Conservation (phyloP, 2,329 filamentous ascomycete genomes). For the Trichoderma koningii region DNA sequence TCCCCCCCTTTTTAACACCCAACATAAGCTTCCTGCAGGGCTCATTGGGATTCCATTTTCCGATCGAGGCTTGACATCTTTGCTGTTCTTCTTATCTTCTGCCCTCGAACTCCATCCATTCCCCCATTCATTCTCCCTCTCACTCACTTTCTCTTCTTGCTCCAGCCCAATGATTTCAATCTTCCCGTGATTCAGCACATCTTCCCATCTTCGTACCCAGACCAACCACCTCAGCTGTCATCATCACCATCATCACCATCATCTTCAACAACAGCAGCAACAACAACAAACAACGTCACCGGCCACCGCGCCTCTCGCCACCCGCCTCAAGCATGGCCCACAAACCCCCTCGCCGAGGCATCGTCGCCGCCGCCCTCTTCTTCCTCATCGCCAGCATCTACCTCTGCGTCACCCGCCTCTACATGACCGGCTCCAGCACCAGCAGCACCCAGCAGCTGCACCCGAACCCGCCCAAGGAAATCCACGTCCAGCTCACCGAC, state of each 20-base stretch:
- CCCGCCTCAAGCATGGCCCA: conserved; percentile 30
- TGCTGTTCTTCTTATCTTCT: not conserved
- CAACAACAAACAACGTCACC: not conserved
- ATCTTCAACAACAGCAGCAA: conserved; percentile 1
- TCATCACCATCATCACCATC: conserved; percentile 6
- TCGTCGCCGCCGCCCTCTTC: conserved; percentile 38
- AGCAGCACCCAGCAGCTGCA: not conserved
- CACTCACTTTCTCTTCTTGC: too few relatives aligned
- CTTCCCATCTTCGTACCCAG: not conserved
- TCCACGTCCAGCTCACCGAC: conserved; percentile 30
- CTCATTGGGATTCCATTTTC: not conserved
- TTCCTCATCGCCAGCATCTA: conserved; percentile 42
- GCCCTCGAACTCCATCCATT: not conserved
- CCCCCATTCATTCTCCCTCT: not conserved
- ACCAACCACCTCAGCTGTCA: not conserved
- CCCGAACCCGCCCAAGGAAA: not conserved
- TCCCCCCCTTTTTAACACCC: too few relatives aligned
- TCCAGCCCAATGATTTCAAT: conserved; percentile 1
- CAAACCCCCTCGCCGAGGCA: conserved; percentile 36
- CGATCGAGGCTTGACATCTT: not conserved
- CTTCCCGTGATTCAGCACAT: not conserved
- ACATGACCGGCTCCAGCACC: conserved; percentile 10
- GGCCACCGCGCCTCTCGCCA: not conserved
- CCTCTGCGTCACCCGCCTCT: conserved; percentile 41
- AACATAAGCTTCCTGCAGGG: too few relatives aligned